Percentiles rank a stretch among this genome's conserved stretches.
Conservation (phyloP, 2,329 filamentous ascomycete species). For the Cryphonectria japonica region DNA sequence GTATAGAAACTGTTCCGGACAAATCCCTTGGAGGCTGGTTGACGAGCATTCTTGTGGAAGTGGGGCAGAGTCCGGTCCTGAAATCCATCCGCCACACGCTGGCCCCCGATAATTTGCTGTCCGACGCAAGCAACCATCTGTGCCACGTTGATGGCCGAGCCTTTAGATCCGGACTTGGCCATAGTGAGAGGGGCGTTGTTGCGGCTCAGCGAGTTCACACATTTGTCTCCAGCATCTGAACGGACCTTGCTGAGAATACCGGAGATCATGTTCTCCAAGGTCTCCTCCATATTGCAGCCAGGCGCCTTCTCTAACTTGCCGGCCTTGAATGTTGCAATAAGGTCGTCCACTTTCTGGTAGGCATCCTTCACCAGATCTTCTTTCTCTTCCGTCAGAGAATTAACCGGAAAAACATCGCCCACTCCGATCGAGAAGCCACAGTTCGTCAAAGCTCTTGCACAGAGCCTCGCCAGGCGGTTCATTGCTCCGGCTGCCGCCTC, state of each 20-base stretch:
- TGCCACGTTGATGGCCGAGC: slow-evolving; percentile 95
- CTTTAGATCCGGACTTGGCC: slow-evolving; percentile 96
- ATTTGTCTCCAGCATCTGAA: slow-evolving; percentile 86
- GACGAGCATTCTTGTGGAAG: slow-evolving; percentile 89
- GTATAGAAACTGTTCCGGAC: slow-evolving; percentile 97
- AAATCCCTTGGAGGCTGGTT: slow-evolving; percentile 95
- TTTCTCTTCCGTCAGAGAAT: slow-evolving; percentile 72
- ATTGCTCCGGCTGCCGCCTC: slow-evolving; percentile 87
- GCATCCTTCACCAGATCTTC: slow-evolving; percentile 75
- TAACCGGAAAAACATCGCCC: slow-evolving; percentile 87
- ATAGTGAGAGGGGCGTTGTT: slow-evolving; percentile 95
- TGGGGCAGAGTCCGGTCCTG: slow-evolving; percentile 94
- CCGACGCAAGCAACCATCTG: slow-evolving; percentile 98
- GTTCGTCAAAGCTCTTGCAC: slow-evolving; percentile 84
- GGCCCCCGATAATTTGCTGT: slow-evolving; percentile 94
- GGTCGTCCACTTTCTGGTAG: slow-evolving; percentile 78
- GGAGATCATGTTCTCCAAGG: slow-evolving; percentile 86
- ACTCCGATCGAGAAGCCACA: slow-evolving; percentile 96
- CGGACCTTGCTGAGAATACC: slow-evolving; percentile 91
- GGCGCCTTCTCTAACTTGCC: slow-evolving; percentile 84
- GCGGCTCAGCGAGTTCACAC: slow-evolving; percentile 85
- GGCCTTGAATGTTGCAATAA: slow-evolving; percentile 79
- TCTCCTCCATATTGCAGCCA: slow-evolving; percentile 89
- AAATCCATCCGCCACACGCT: slow-evolving; percentile 93
- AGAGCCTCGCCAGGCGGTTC: slow-evolving; percentile 91